Base-by-base conservation (phyloP, 805 yeast species). In the Metschnikowia kunwiensis region DNA sequence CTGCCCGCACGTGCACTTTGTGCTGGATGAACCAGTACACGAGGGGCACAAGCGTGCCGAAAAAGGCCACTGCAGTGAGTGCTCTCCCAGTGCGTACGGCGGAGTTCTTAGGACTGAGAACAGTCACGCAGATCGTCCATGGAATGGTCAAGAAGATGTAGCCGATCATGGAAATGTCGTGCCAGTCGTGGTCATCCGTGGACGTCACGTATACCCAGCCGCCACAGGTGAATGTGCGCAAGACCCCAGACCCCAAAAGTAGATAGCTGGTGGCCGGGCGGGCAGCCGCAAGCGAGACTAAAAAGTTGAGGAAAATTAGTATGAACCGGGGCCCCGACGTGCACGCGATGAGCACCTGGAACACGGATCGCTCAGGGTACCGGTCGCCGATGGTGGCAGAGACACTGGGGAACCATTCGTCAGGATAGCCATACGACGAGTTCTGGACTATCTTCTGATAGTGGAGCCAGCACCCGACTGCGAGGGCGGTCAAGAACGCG, bases 201-300 rank as follows among this genome's bases (percentile, higher is more conserved):
- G 96, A 85, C 1, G 98, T 93, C 45, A 93, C 84, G 57, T 93
- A 93, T 6, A 94, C 95, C 97, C 97, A 93, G 9, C 97, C 97
- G 55, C 98, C 98, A 55, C 97, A 93, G 2, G 96, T 82, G 38
- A 93, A 75, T 0, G 98, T 93, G 61, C 98, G 78, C n/a, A 85
- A 36, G 2, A 85, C 42, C n/a, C 98, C 98, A 4, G 77, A 54
- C 2, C 75, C 30, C n/a, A 80, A 42, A 27, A 73, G 72, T 43
- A 69, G 44, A 36, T 54, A 58, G 9, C 77, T 66, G 36, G 65
- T 42, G 40, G 58, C 46, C 0, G 71, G 59, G 19, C 29, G 27
- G 31, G 61, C 46, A 10, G 54, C 44, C 37, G 47, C 63, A 60
- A 62, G 61, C 43, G 70, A 60, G 45, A 77, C 60, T 22, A 84